phyloP scores from a whole-genome alignment of 495 filamentous ascomycete species.

The Neurospora africana region DNA sequence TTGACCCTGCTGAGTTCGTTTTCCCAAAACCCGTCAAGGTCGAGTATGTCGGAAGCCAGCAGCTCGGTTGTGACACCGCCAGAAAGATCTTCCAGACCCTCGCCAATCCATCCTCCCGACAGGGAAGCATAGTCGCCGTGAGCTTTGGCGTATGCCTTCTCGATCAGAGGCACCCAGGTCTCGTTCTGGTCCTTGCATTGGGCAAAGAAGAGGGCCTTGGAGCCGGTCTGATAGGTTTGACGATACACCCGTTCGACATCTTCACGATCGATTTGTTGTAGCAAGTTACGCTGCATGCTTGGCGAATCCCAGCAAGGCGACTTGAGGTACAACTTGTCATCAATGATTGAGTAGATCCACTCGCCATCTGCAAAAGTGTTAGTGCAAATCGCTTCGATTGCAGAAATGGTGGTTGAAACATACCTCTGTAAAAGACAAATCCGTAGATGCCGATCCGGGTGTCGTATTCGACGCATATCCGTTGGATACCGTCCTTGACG shows the following conservation, averaged over 20 bases:
- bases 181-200: constrained; percentile 81
- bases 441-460: constrained; percentile 77
- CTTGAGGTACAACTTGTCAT: constrained; percentile 68
- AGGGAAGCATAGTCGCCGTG: constrained; percentile 77
- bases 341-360: constrained; percentile 88
- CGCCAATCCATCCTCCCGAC: constrained; percentile 76
- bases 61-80: constrained; percentile 86
- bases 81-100: constrained; percentile 86
- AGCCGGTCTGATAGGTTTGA: constrained; percentile 66
- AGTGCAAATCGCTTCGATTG: not conserved
- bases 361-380: constrained; percentile 55
- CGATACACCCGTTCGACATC: constrained; percentile 69
- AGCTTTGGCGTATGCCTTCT: constrained; percentile 94
- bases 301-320: constrained; percentile 69
- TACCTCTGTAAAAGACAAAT: constrained; percentile 76
- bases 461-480: constrained; percentile 74
- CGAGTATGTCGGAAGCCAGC: constrained; percentile 74
- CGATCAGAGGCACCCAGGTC: constrained; percentile 86
- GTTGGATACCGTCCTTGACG: constrained; percentile 63
- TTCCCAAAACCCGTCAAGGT: constrained; percentile 80
- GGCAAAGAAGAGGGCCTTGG: constrained; percentile 78
- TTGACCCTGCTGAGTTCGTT: constrained; percentile 83
- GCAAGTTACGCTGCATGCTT: constrained; percentile 41
- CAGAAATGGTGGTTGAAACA: not conserved
- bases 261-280: constrained; percentile 49